Conservation (phyloP, 1,139 yeast species). For the Zygotorulaspora mrakii region DNA sequence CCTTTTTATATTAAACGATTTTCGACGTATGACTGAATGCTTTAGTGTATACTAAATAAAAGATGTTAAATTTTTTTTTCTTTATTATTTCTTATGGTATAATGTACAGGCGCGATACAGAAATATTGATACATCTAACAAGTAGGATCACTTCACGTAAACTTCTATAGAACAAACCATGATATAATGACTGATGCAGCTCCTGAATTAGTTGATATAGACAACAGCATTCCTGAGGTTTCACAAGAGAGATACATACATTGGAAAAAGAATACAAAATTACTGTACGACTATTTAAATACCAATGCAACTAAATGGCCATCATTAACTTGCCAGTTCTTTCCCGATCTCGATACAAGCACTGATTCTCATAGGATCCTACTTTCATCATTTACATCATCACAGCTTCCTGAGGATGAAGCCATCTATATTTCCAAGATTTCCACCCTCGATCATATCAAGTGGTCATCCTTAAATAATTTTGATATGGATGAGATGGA, state of each 20-base stretch:
- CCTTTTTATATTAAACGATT: neutral
- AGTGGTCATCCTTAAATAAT: slow-evolving; percentile 36
- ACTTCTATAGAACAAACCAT: too few species aligned
- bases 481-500: slow-evolving; percentile 39
- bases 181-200: slow-evolving; percentile 4
- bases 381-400: slow-evolving; percentile 36
- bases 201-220: slow-evolving; percentile 5
- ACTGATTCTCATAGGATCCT: slow-evolving; percentile 32
- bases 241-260: slow-evolving; percentile 57
- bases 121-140: too few species aligned
- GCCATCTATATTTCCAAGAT: slow-evolving; percentile 29
- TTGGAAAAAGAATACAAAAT: slow-evolving; percentile 75
- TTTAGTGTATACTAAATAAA: neutral
- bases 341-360: slow-evolving; percentile 46
- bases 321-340: slow-evolving; percentile 70
- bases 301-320: slow-evolving; percentile 81
- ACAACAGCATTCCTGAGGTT: slow-evolving; percentile 21
- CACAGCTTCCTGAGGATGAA: slow-evolving; percentile 37
- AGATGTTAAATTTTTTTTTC: neutral
- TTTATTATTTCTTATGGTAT: neutral
- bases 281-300: slow-evolving; percentile 68
- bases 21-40: neutral
- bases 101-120: too few species aligned
- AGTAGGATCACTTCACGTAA: too few species aligned
- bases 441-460: slow-evolving; percentile 33